phyloP scores from a whole-genome alignment of 2,329 filamentous ascomycete species.

The Eurotiales sp. region DNA sequence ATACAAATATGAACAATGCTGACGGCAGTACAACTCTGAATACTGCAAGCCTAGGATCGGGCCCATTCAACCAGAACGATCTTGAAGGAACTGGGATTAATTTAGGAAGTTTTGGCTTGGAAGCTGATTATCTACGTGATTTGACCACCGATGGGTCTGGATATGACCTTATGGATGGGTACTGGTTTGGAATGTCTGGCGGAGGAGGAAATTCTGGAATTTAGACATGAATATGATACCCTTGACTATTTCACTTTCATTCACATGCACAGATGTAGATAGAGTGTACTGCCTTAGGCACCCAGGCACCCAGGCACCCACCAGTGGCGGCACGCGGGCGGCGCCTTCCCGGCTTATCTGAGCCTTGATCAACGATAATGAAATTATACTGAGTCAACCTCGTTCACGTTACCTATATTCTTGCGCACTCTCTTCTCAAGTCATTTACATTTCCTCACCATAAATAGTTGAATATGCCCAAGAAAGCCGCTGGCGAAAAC shows the following conservation, averaged over 20 bases:
- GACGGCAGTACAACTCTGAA: slow-evolving; percentile 19
- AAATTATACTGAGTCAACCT: neutral
- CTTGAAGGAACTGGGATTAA: slow-evolving; percentile 41
- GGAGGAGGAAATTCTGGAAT: slow-evolving; percentile 12
- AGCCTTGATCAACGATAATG: neutral
- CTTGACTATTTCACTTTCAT: neutral
- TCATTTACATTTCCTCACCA: neutral
- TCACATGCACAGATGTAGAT: neutral
- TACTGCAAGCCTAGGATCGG: neutral
- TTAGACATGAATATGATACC: slow-evolving; percentile 15
- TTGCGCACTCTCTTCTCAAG: too few relatives aligned
- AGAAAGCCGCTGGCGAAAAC: slow-evolving; percentile 69
- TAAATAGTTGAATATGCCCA: slow-evolving; percentile 57
- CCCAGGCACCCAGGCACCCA: slow-evolving; percentile 2
- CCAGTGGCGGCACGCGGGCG: neutral
- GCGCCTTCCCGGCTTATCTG: slow-evolving; percentile 4
- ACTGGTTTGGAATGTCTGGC: slow-evolving; percentile 49
- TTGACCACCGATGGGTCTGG: slow-evolving; percentile 44
- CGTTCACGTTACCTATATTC: neutral
- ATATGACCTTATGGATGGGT: slow-evolving; percentile 53
- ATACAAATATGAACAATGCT: slow-evolving; percentile 27
- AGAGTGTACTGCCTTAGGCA: neutral
- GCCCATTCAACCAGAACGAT: slow-evolving; percentile 1
- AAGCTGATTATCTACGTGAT: slow-evolving; percentile 45
- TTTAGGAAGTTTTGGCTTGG: slow-evolving; percentile 41